Conservation (phyloP, 2,329 filamentous ascomycete genomes). For the Phaeosphaeriaceae sp. region DNA sequence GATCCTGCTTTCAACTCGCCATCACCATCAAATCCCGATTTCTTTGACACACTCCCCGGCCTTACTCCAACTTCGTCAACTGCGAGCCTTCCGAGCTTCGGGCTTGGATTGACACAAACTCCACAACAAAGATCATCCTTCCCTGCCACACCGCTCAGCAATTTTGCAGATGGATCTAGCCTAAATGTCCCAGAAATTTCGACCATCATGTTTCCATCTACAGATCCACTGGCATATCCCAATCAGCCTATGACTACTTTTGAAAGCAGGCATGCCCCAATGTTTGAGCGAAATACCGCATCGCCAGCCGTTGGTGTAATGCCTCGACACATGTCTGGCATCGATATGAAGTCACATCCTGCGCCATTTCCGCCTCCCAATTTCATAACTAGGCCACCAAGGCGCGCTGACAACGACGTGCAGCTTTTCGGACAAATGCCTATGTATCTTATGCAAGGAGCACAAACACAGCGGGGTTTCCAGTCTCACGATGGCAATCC, state of each 20-base stretch:
- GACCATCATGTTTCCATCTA: conserved; percentile 80
- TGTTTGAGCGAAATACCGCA: conserved; percentile 33
- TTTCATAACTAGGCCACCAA: conserved; percentile 17
- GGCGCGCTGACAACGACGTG: conserved; percentile 68
- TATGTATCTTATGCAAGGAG: conserved; percentile 69
- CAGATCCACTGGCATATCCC: conserved; percentile 79
- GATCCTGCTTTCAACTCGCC: conserved; percentile 36
- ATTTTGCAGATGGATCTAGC: conserved; percentile 38
- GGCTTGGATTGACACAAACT: conserved; percentile 26
- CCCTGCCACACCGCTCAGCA: conserved; percentile 37
- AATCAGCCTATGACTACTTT: conserved; percentile 73
- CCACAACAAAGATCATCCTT: conserved; percentile 38
- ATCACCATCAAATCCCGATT: conserved; percentile 33
- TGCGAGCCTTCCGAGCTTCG: conserved; percentile 36
- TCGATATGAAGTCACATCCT: conserved; percentile 38
- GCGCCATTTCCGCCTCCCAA: conserved; percentile 29
- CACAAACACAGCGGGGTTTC: conserved; percentile 31
- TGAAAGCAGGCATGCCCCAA: conserved; percentile 50
- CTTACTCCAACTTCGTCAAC: conserved; percentile 44
- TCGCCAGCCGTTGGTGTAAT: conserved; percentile 22
- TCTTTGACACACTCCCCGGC: conserved; percentile 39
- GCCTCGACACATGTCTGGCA: conserved; percentile 26
- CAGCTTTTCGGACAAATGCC: conserved; percentile 75
- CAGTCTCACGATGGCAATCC: conserved; percentile 33
- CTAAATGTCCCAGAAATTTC: conserved; percentile 66